Percentiles rank a stretch among this genome's conserved stretches.
Evolutionary conservation across 352 stramenopile genomes (phyloP).

Genomic region (Phytophthora crassamura): DNA sequence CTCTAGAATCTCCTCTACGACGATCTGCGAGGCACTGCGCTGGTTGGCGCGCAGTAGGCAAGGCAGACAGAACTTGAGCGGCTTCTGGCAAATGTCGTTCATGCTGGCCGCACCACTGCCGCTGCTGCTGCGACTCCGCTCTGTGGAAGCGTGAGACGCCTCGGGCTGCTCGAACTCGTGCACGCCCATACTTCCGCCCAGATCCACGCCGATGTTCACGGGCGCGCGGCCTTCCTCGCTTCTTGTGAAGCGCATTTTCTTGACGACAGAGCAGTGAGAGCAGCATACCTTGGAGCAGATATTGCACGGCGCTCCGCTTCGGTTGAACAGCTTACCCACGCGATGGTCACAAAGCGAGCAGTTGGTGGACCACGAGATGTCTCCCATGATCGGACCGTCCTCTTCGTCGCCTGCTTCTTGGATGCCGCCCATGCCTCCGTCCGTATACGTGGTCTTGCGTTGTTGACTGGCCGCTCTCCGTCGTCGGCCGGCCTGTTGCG

Average conservation of each 20-base stretch:
- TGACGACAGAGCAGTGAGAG: constrained; percentile 54
- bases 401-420: constrained; percentile 39
- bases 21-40: constrained; percentile 48
- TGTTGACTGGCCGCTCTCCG: constrained; percentile 29
- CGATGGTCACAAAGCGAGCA: constrained; percentile 51
- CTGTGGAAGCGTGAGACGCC: constrained; percentile 30
- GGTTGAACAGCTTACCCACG: constrained; percentile 41
- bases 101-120: constrained; percentile 27
- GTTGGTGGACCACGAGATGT: constrained; percentile 22
- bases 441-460: constrained; percentile 23
- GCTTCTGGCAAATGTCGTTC: constrained; percentile 50
- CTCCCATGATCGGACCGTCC: constrained; percentile 4
- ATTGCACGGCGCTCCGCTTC: constrained; percentile 37
- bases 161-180: constrained; percentile 38
- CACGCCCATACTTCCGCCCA: constrained; percentile 34
- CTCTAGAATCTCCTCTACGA: constrained; percentile 49
- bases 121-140: constrained; percentile 37
- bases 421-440: constrained; percentile 42
- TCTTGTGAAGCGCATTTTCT: constrained; percentile 53
- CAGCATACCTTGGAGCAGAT: constrained; percentile 49
- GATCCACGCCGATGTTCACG: constrained; percentile 10
- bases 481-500: constrained; percentile 47
- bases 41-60: constrained; percentile 53
- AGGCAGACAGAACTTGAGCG: constrained; percentile 56
- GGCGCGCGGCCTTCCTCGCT: constrained; percentile 24